A percentile compares a stretch with the other conserved stretches of the same genome.
phyloP scores from a whole-genome alignment of 305 asterid genomes.

The Caryopteris hybrid region DNA sequence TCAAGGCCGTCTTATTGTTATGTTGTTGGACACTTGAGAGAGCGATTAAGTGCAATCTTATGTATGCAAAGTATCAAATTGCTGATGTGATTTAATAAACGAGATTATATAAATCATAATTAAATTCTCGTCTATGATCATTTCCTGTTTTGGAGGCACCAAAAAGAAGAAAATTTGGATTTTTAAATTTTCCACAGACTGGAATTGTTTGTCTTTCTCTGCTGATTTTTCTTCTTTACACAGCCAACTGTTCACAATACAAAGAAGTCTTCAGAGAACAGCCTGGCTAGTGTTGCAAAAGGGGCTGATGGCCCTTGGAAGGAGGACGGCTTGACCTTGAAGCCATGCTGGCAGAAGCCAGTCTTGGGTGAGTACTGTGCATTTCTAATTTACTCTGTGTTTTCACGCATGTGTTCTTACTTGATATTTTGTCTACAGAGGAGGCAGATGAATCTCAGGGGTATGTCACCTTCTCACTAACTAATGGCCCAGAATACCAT shows the following conservation, averaged over 20 bases:
- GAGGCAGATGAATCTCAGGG: constrained; percentile 73
- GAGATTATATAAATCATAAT: background rate
- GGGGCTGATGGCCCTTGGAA: constrained; percentile 59
- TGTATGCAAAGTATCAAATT: background rate
- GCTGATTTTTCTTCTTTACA: constrained; percentile 3
- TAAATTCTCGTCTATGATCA: background rate
- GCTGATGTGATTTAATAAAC: no score
- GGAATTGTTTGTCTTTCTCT: background rate
- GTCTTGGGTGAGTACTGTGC: constrained; percentile 46
- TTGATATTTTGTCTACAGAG: constrained; percentile 37
- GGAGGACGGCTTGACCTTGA: constrained; percentile 56
- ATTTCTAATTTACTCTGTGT: background rate
- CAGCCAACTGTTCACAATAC: constrained; percentile 42
- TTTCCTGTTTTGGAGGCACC: background rate
- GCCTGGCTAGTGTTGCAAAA: constrained; percentile 40
- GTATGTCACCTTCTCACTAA: constrained; percentile 77
- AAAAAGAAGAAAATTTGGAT: background rate
- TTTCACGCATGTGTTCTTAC: constrained; percentile 5
- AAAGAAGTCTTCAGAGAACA: constrained; percentile 50
- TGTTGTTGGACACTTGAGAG: constrained; percentile 4
- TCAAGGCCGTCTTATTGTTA: background rate
- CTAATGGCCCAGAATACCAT: constrained; percentile 97
- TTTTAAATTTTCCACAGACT: background rate
- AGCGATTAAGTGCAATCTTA: background rate
- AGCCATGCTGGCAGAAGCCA: constrained; percentile 82